phyloP scores from a whole-genome alignment of 306 rosid genomes.

The Vigna mungo region DNA sequence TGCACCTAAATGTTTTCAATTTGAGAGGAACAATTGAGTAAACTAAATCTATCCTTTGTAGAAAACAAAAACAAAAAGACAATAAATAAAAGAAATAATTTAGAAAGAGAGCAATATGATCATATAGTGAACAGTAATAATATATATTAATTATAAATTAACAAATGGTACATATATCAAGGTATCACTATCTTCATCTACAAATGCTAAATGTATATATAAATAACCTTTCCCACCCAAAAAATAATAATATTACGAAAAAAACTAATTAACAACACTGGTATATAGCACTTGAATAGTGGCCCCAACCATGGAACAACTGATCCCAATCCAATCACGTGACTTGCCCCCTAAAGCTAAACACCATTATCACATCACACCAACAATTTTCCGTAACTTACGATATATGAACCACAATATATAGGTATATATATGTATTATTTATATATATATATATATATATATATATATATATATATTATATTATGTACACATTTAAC shows the following conservation, averaged over 20 bases:
- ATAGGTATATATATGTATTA: neutral
- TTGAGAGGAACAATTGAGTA: no score
- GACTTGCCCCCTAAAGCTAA: conserved; percentile 52
- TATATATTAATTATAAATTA: conserved; percentile 24
- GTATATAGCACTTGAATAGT: conserved; percentile 23
- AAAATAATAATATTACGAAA: conserved; percentile 3
- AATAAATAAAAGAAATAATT: neutral
- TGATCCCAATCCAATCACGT: conserved; percentile 45
- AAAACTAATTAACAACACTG: conserved; percentile 38
- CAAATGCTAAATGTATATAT: conserved; percentile 34
- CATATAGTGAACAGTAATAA: neutral
- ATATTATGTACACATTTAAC: conserved; percentile 10
- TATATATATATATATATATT: neutral
- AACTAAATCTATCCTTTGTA: neutral
- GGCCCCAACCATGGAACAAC: conserved; percentile 40
- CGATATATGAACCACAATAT: conserved; percentile 29
- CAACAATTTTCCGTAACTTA: conserved; percentile 39
- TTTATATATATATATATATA: neutral
- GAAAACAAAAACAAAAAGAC: neutral
- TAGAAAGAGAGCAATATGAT: neutral
- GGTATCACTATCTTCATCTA: conserved; percentile 31
- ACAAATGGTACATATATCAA: conserved; percentile 31
- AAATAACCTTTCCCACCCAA: conserved; percentile 21
- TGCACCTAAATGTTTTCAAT: no score
- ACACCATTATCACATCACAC: conserved; percentile 49